Conservation (phyloP, 495 filamentous ascomycete genomes). For the Bryoglossum gracile region DNA sequence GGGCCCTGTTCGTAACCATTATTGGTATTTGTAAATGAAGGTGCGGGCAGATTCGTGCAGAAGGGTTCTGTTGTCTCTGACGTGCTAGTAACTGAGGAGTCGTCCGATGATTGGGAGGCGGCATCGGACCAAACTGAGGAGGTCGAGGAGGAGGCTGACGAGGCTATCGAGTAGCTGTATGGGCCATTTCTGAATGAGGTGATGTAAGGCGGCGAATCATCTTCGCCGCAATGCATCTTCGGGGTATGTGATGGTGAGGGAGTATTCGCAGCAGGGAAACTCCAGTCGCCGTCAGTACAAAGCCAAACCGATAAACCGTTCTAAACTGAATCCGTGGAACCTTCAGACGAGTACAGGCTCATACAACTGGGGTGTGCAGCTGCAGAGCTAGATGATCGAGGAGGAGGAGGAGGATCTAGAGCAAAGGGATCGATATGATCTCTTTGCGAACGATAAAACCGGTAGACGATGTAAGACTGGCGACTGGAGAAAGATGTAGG, state of each 20-base stretch:
- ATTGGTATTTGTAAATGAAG: slow-evolving; percentile 26
- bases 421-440: slow-evolving; percentile 32
- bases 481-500: slow-evolving; percentile 44
- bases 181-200: slow-evolving; percentile 41
- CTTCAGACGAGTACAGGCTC: slow-evolving; percentile 24
- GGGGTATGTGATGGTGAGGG: slow-evolving; percentile 17
- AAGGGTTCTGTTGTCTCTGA: slow-evolving; percentile 35
- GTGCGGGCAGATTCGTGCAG: slow-evolving; percentile 24
- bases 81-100: slow-evolving; percentile 44
- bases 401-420: slow-evolving; percentile 38
- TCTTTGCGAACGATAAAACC: slow-evolving; percentile 48
- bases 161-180: slow-evolving; percentile 61
- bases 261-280: slow-evolving; percentile 30
- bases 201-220: slow-evolving; percentile 38
- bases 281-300: slow-evolving; percentile 47
- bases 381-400: slow-evolving; percentile 33
- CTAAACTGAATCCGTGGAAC: slow-evolving; percentile 23
- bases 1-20: slow-evolving; percentile 25
- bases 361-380: slow-evolving; percentile 18
- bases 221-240: slow-evolving; percentile 47
- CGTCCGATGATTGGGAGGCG: slow-evolving; percentile 50
- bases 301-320: slow-evolving; percentile 44
- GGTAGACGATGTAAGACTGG: slow-evolving; percentile 47
- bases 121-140: slow-evolving; percentile 76
- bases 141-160: slow-evolving; percentile 65